Percentiles rank a stretch among this genome's conserved stretches.
Evolutionary conservation across 2,329 filamentous ascomycete species (phyloP).

Genomic region (Fusarium sp.): DNA sequence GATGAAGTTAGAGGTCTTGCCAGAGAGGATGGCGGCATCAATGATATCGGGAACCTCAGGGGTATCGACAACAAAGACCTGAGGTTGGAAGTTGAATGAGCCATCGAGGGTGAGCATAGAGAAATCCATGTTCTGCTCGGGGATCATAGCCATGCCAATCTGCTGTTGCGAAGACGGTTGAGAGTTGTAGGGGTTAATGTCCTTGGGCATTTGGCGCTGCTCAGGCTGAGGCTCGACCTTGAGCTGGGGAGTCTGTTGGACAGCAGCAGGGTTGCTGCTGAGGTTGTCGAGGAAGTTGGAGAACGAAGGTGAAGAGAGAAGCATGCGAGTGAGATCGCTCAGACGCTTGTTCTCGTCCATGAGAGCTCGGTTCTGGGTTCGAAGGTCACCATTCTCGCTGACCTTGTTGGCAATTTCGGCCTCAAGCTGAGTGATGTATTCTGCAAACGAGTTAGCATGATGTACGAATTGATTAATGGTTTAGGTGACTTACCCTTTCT

Average conservation of each 20-base stretch:
- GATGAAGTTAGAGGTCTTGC: conserved; percentile 74
- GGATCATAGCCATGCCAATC: conserved; percentile 85
- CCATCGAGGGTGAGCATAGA: conserved; percentile 74
- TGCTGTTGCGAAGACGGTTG: conserved; percentile 73
- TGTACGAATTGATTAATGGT: background rate
- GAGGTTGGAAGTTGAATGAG: conserved; percentile 73
- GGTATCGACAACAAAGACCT: conserved; percentile 81
- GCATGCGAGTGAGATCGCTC: conserved; percentile 82
- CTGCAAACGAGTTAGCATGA: conserved; percentile 61
- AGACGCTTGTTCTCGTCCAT: conserved; percentile 88
- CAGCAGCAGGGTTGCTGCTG: conserved; percentile 68
- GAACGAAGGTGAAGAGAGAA: conserved; percentile 85
- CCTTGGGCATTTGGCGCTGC: conserved; percentile 71
- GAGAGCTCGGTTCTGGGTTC: conserved; percentile 83
- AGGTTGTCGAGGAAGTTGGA: conserved; percentile 82
- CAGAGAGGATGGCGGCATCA: conserved; percentile 73
- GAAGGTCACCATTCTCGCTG: conserved; percentile 85
- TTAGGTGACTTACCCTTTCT: conserved; percentile 84
- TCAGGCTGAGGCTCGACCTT: conserved; percentile 60
- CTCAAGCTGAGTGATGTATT: conserved; percentile 97
- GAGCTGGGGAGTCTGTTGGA: conserved; percentile 56
- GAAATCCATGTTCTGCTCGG: conserved; percentile 82
- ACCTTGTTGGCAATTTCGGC: conserved; percentile 86
- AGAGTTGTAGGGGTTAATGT: conserved; percentile 72
- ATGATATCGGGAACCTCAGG: conserved; percentile 74